Conservation (phyloP, 805 yeast species). For the Geotrichum ghanense region DNA sequence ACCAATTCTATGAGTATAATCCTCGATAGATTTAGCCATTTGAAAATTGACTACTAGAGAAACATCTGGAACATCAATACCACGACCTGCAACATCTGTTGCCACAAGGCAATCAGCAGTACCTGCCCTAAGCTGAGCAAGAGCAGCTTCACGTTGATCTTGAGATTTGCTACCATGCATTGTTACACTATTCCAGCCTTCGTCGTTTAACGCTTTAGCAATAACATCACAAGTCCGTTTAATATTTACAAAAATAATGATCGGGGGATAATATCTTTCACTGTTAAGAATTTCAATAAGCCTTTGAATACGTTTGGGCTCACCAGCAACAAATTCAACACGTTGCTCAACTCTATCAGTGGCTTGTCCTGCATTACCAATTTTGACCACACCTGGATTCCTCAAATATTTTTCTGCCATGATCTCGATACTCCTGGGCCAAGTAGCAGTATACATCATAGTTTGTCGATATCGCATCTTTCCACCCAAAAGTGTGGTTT, state of each 20-base stretch:
- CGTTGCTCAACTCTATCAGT: slow-evolving; percentile 60
- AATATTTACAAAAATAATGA: slow-evolving; percentile 74
- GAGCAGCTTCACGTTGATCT: slow-evolving; percentile 71
- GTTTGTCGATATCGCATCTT: slow-evolving; percentile 37
- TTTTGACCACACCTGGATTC: slow-evolving; percentile 49
- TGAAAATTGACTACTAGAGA: slow-evolving; percentile 80
- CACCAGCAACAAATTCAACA: slow-evolving; percentile 41
- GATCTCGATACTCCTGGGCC: slow-evolving; percentile 62
- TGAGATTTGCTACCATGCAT: slow-evolving; percentile 86
- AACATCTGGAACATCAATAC: slow-evolving; percentile 83
- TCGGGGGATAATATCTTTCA: slow-evolving; percentile 36
- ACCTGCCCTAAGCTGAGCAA: slow-evolving; percentile 45
- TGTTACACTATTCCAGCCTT: slow-evolving; percentile 41
- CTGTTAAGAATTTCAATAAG: slow-evolving; percentile 30
- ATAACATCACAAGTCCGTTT: slow-evolving; percentile 63
- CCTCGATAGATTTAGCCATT: slow-evolving; percentile 67
- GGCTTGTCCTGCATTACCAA: slow-evolving; percentile 59
- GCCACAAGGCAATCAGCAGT: slow-evolving; percentile 62
- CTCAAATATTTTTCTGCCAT: slow-evolving; percentile 52
- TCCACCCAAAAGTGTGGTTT: slow-evolving; percentile 16
- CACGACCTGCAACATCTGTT: slow-evolving; percentile 94
- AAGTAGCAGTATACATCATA: slow-evolving; percentile 91
- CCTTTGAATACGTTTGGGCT: slow-evolving; percentile 34
- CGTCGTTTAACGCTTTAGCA: slow-evolving; percentile 36
- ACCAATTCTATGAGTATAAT: slow-evolving; percentile 86